phyloP scores from a whole-genome alignment of 2,329 filamentous ascomycete species.

The Arthrinium phaeospermum region DNA sequence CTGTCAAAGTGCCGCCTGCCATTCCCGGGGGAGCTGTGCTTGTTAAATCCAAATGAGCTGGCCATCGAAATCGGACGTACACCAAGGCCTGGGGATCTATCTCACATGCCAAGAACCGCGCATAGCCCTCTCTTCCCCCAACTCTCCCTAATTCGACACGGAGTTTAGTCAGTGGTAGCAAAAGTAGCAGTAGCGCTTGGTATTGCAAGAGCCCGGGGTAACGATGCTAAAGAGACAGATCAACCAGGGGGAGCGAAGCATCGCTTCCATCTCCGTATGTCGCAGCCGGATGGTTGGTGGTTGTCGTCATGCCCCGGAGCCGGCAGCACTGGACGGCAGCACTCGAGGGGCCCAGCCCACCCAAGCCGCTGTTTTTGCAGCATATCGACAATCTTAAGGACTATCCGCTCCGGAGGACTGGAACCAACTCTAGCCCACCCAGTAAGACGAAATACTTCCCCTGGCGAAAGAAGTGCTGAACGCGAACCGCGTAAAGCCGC shows the following conservation, averaged over 20 bases:
- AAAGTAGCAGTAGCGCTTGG: neutral
- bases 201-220: neutral
- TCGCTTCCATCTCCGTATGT: neutral
- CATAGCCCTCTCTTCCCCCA: neutral
- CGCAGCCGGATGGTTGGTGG: neutral
- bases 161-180: neutral
- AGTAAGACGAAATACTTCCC: neutral
- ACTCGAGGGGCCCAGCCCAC: no score
- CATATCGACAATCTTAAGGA: neutral
- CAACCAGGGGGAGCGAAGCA: neutral
- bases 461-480: no score
- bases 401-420: neutral
- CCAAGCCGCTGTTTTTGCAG: neutral
- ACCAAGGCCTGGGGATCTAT: slow-evolving; percentile 3
- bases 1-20: slow-evolving; percentile 11
- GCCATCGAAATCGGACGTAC: neutral
- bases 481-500: neutral
- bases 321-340: slow-evolving; percentile 3
- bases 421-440: neutral
- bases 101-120: neutral
- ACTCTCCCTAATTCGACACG: slow-evolving; percentile 1
- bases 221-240: neutral
- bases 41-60: neutral
- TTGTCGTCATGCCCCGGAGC: slow-evolving; percentile 3
- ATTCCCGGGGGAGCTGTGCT: slow-evolving; percentile 8